Percentiles rank a stretch among this genome's conserved stretches.
phyloP scores from a whole-genome alignment of 176 grass and related monocot genomes.

The Guadua angustifolia region DNA sequence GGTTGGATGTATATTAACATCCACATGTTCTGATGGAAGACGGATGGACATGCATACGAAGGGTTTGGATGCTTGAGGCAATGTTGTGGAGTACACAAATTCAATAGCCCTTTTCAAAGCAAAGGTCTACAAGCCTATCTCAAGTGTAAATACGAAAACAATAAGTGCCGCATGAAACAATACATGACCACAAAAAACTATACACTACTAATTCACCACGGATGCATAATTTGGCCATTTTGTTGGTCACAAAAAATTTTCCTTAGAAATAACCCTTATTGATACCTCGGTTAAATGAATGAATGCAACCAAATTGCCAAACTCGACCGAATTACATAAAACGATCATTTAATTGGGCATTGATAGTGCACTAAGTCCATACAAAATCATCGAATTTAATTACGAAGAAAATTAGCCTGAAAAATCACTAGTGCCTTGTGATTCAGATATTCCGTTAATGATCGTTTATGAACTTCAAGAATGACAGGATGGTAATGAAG shows the following conservation, averaged over 20 bases:
- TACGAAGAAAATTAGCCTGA: neutral
- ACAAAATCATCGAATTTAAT: slow-evolving; percentile 27
- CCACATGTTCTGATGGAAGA: slow-evolving; percentile 87
- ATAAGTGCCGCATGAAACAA: slow-evolving; percentile 15
- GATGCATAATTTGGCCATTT: slow-evolving; percentile 16
- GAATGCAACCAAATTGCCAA: neutral
- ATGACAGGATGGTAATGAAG: too few relatives aligned
- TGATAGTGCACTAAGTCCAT: slow-evolving; percentile 5
- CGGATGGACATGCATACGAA: slow-evolving; percentile 98
- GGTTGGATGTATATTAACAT: slow-evolving; percentile 96
- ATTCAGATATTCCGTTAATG: too few relatives aligned
- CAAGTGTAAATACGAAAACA: slow-evolving; percentile 41
- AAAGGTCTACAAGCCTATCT: slow-evolving; percentile 87
- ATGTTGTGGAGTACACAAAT: slow-evolving; percentile 79
- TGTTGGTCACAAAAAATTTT: neutral
- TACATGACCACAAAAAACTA: neutral
- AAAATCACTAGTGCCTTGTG: neutral
- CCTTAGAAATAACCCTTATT: neutral
- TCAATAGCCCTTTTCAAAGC: slow-evolving; percentile 90
- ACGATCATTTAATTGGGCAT: slow-evolving; percentile 22
- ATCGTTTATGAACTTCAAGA: too few relatives aligned
- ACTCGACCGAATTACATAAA: neutral
- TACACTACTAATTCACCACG: neutral
- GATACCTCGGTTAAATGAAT: neutral
- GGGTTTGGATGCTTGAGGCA: slow-evolving; percentile 94